phyloP scores from a whole-genome alignment of 2,329 filamentous ascomycete species.

The Ophiosphaerella korrae region DNA sequence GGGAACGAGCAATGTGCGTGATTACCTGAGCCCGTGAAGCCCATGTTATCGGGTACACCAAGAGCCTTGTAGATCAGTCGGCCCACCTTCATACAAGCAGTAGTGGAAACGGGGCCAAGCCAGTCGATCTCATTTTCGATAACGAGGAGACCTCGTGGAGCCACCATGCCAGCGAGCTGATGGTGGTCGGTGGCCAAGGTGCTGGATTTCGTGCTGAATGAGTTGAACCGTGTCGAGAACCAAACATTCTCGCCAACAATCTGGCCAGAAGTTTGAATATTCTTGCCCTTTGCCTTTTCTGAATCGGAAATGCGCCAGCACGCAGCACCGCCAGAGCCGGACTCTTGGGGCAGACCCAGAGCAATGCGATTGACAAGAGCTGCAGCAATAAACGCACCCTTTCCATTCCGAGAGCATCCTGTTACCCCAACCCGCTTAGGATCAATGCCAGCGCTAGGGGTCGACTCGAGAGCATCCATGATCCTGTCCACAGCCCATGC shows the following conservation, averaged over 20 bases:
- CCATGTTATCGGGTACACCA: slow-evolving; percentile 61
- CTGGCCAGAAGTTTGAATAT: slow-evolving; percentile 65
- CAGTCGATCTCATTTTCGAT: slow-evolving; percentile 65
- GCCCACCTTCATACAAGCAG: slow-evolving; percentile 62
- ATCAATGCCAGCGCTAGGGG: slow-evolving; percentile 53
- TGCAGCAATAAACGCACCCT: slow-evolving; percentile 66
- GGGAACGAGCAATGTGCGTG: slow-evolving; percentile 64
- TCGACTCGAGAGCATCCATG: slow-evolving; percentile 63
- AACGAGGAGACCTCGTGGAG: slow-evolving; percentile 60
- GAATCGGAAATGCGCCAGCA: slow-evolving; percentile 60
- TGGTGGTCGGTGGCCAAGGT: slow-evolving; percentile 63
- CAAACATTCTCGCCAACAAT: slow-evolving; percentile 68
- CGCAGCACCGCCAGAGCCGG: slow-evolving; percentile 64
- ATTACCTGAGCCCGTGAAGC: slow-evolving; percentile 61
- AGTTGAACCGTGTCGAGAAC: slow-evolving; percentile 63
- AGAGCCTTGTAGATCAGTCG: slow-evolving; percentile 61
- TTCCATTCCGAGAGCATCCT: slow-evolving; percentile 68
- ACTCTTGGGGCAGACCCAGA: slow-evolving; percentile 67
- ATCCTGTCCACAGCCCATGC: slow-evolving; percentile 67
- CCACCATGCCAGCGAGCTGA: slow-evolving; percentile 61
- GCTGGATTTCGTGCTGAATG: slow-evolving; percentile 54
- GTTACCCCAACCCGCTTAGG: slow-evolving; percentile 57
- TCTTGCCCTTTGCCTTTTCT: slow-evolving; percentile 58
- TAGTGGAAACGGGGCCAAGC: slow-evolving; percentile 63
- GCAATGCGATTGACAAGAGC: slow-evolving; percentile 64